A percentile compares a stretch with the other conserved stretches of the same genome.
Evolutionary conservation across 495 filamentous ascomycete species (phyloP).

Genomic region (Rostrohypoxylon terebratum): DNA sequence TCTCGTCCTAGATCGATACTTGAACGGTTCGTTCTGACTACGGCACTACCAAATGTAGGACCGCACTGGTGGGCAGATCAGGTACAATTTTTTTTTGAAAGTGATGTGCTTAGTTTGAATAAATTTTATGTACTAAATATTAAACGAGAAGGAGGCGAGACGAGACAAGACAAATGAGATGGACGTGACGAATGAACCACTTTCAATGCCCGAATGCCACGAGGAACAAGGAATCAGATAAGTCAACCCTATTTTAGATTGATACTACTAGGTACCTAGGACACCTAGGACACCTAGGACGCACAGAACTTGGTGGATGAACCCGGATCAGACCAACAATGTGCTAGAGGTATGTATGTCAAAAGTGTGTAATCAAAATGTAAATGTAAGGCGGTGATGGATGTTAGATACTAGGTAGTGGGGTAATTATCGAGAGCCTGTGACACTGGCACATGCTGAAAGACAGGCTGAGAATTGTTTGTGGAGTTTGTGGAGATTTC

Average conservation of each 20-base stretch:
- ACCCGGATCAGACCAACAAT: neutral
- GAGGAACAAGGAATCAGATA: slow-evolving; percentile 5
- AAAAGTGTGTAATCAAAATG: slow-evolving; percentile 15
- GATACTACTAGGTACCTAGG: neutral
- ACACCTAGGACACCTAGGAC: no score
- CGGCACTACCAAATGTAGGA: slow-evolving; percentile 3
- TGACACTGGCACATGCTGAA: slow-evolving; percentile 47
- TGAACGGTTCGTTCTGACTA: slow-evolving; percentile 28
- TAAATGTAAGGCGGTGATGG: slow-evolving; percentile 17
- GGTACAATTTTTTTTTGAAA: slow-evolving; percentile 16
- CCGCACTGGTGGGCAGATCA: slow-evolving; percentile 19
- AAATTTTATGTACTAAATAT: slow-evolving; percentile 32
- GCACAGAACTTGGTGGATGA: slow-evolving; percentile 11
- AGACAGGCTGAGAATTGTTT: slow-evolving; percentile 35
- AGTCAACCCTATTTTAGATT: slow-evolving; percentile 25
- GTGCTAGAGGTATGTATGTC: slow-evolving; percentile 6
- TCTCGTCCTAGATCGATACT: slow-evolving; percentile 27
- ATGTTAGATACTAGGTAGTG: slow-evolving; percentile 30
- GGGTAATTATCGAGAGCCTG: slow-evolving; percentile 41
- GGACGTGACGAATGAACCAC: neutral
- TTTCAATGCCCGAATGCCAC: neutral
- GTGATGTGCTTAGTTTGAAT: slow-evolving; percentile 3
- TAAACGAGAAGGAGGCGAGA: neutral
- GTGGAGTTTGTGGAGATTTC: neutral
- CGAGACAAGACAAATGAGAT: neutral